Percentiles rank a stretch among this genome's conserved stretches.
These are phyloP conservation scores for Herpomyces periplanetae DNA, from an alignment of 2,329 filamentous ascomycete genomes.

Conservation along the genomic window DNA sequence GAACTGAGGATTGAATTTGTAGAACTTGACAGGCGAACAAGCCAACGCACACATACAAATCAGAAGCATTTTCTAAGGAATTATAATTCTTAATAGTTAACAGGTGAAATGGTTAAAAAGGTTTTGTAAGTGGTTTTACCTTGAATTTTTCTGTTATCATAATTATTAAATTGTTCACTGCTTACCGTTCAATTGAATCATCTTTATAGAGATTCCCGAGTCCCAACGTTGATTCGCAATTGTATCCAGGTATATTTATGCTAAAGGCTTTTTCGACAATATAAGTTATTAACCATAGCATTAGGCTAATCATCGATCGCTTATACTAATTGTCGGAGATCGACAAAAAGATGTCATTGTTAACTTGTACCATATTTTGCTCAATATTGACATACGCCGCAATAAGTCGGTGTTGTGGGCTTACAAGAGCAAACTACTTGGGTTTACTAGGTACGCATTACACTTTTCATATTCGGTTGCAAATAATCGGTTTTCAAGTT, in stretches of 20 bases:
- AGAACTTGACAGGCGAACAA: too few species aligned
- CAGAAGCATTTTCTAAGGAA: too few species aligned
- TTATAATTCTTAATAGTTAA: too few species aligned
- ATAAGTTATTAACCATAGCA: not conserved
- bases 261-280: not conserved
- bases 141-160: too few species aligned
- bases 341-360: slow-evolving; percentile 86
- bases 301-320: slow-evolving; percentile 72
- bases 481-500: too few species aligned
- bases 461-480: too few species aligned
- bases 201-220: slow-evolving; percentile 41
- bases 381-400: slow-evolving; percentile 54
- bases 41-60: too few species aligned
- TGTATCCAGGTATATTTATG: slow-evolving; percentile 16
- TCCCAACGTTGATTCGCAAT: slow-evolving; percentile 65
- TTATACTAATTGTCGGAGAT: slow-evolving; percentile 87
- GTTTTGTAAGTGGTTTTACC: too few species aligned
- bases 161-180: too few species aligned
- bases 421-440: slow-evolving; percentile 86
- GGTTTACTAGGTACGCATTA: slow-evolving; percentile 31
- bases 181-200: too few species aligned
- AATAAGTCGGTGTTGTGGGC: slow-evolving; percentile 94
- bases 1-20: too few species aligned
- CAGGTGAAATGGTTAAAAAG: too few species aligned
- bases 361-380: slow-evolving; percentile 68